phyloP scores from a whole-genome alignment of 176 grass and related monocot species.

The Carex myosuroides region DNA sequence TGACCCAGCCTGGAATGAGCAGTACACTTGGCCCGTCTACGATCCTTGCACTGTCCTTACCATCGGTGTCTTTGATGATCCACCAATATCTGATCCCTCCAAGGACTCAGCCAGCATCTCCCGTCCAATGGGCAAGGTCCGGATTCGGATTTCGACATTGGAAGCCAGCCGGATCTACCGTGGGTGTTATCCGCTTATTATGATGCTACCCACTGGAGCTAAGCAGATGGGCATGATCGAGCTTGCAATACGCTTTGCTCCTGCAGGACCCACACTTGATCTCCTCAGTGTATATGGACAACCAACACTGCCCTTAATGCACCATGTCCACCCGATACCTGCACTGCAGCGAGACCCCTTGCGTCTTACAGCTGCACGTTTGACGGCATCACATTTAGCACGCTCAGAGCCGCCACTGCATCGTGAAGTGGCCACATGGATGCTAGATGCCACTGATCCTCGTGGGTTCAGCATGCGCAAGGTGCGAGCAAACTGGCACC shows the following conservation, averaged over 20 bases:
- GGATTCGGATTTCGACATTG: conserved; percentile 72
- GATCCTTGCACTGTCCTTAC: conserved; percentile 90
- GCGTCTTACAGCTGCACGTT: conserved; percentile 48
- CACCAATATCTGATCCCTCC: conserved; percentile 16
- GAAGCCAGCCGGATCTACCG: conserved; percentile 63
- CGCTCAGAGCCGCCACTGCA: conserved; percentile 73
- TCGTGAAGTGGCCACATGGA: conserved; percentile 66
- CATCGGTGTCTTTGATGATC: conserved; percentile 78
- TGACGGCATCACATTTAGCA: conserved; percentile 46
- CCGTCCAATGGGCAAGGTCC: conserved; percentile 67
- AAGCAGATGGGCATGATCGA: conserved; percentile 88
- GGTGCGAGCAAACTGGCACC: conserved; percentile 83
- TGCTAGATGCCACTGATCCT: conserved; percentile 61
- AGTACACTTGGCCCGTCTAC: conserved; percentile 94
- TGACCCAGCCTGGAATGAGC: conserved; percentile 92
- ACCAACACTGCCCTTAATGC: conserved; percentile 57
- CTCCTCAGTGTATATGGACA: conserved; percentile 54
- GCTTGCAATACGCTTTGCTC: conserved; percentile 74
- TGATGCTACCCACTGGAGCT: conserved; percentile 64
- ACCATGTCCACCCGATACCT: conserved; percentile 50
- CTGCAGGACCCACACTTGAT: conserved; percentile 39
- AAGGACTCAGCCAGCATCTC: conserved; percentile 29
- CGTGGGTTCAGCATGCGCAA: conserved; percentile 94
- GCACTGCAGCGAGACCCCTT: conserved; percentile 36
- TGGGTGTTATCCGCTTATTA: conserved; percentile 54